Evolutionary conservation across 345 rosid genomes (phyloP).

Genomic region (Dovyalis caffra): DNA sequence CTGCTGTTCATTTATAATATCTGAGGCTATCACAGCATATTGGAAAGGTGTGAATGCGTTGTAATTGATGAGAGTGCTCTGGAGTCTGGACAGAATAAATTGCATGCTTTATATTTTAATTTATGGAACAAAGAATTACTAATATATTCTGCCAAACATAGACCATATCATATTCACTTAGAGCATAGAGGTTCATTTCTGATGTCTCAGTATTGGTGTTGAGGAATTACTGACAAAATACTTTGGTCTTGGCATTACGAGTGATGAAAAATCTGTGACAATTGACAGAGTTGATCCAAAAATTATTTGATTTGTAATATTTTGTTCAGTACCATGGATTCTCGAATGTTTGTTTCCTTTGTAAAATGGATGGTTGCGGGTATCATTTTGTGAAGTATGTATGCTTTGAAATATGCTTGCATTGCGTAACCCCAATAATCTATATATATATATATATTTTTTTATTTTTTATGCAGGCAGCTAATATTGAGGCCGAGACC

Average conservation of each 20-base stretch:
- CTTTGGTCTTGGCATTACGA: background rate
- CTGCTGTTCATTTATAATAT: background rate
- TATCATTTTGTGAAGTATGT: background rate
- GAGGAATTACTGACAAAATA: background rate
- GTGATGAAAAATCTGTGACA: background rate
- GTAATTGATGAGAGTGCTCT: background rate
- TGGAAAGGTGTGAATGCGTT: background rate
- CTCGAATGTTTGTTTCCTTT: background rate
- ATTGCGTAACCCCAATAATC: background rate
- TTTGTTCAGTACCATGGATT: background rate
- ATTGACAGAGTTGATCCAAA: background rate
- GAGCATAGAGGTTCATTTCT: background rate
- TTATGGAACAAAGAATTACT: background rate
- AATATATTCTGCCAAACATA: background rate
- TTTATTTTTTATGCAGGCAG: slow-evolving; percentile 55
- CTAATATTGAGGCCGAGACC: slow-evolving; percentile 77
- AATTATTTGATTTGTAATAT: background rate
- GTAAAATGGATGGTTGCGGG: background rate
- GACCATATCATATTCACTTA: background rate
- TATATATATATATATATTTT: no score
- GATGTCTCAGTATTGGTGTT: background rate
- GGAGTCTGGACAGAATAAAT: background rate
- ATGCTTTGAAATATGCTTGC: slow-evolving; percentile 3
- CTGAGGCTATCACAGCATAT: background rate
- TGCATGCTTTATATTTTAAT: background rate